Evolutionary conservation across 352 stramenopile species (phyloP).

Genomic region (Thalassiosira hispida): DNA sequence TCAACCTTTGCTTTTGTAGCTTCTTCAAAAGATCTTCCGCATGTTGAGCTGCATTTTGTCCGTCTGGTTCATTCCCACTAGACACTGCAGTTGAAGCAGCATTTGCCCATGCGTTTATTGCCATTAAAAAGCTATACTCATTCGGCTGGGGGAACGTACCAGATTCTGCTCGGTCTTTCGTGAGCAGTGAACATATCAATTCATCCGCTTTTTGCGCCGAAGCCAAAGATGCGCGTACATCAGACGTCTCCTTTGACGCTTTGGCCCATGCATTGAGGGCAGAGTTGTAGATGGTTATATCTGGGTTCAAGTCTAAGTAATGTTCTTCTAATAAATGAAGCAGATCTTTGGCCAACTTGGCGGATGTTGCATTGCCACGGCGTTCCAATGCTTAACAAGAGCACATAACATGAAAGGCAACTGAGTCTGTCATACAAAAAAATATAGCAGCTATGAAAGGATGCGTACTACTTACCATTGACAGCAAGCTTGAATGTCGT

Average conservation of each 20-base stretch:
- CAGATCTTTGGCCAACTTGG: conserved; percentile 39
- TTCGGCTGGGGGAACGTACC: conserved; percentile 30
- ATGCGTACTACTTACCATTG: conserved; percentile 50
- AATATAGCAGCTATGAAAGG: conserved; percentile 3
- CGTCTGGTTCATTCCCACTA: conserved; percentile 18
- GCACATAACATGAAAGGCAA: neutral
- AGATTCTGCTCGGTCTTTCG: conserved; percentile 21
- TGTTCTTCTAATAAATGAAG: conserved; percentile 44
- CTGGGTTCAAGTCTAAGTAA: conserved; percentile 36
- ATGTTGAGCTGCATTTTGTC: conserved; percentile 38
- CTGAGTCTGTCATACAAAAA: neutral
- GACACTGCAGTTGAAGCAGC: conserved; percentile 25
- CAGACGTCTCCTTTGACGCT: conserved; percentile 30
- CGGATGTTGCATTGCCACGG: conserved; percentile 20
- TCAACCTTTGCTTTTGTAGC: conserved; percentile 46
- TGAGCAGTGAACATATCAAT: conserved; percentile 27
- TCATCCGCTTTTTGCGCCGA: conserved; percentile 31
- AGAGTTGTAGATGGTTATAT: conserved; percentile 50
- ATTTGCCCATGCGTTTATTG: conserved; percentile 47
- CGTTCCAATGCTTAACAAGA: conserved; percentile 34
- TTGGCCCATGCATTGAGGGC: conserved; percentile 49
- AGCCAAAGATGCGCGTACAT: conserved; percentile 16
- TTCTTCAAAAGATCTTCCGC: conserved; percentile 56
- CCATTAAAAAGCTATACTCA: conserved; percentile 50
- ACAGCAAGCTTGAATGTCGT: conserved; percentile 46